Conservation (phyloP, 306 rosid genomes). For the Mimosa pudica region DNA sequence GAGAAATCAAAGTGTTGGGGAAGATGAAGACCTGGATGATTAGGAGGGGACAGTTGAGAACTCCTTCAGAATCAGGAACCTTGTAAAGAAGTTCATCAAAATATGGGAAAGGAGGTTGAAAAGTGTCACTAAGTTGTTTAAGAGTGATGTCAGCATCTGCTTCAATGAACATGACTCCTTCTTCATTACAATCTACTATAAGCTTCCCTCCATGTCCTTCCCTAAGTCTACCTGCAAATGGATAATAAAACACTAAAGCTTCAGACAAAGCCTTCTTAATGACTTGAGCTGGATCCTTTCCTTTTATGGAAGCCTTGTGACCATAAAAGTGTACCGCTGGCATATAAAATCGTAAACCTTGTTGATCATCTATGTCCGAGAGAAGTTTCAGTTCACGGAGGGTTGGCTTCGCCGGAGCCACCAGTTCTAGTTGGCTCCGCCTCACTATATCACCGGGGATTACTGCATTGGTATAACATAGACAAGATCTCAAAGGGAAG, state of each 20-base stretch:
- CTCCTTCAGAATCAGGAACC: background rate
- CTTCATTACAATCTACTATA: background rate
- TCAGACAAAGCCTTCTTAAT: background rate
- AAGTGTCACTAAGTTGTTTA: background rate
- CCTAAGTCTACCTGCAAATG: background rate
- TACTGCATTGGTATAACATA: background rate
- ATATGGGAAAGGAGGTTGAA: conserved; percentile 11
- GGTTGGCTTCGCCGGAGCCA: conserved; percentile 19
- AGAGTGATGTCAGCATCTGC: background rate
- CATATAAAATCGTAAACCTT: background rate
- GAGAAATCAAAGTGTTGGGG: too few relatives aligned
- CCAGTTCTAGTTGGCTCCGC: background rate
- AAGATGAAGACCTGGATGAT: too few relatives aligned
- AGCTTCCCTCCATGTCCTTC: background rate
- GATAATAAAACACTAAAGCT: background rate
- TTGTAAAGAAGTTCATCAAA: background rate
- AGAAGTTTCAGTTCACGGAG: conserved; percentile 29
- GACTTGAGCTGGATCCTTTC: conserved; percentile 28
- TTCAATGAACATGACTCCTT: background rate
- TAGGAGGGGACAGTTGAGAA: background rate
- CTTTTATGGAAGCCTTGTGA: conserved; percentile 10
- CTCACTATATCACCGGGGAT: background rate
- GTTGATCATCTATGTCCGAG: conserved; percentile 43
- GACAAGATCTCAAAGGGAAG: background rate
- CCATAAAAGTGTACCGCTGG: background rate